Evolutionary conservation across 202 grass and related monocot genomes (phyloP).

Genomic region (Panicum virgatum): DNA sequence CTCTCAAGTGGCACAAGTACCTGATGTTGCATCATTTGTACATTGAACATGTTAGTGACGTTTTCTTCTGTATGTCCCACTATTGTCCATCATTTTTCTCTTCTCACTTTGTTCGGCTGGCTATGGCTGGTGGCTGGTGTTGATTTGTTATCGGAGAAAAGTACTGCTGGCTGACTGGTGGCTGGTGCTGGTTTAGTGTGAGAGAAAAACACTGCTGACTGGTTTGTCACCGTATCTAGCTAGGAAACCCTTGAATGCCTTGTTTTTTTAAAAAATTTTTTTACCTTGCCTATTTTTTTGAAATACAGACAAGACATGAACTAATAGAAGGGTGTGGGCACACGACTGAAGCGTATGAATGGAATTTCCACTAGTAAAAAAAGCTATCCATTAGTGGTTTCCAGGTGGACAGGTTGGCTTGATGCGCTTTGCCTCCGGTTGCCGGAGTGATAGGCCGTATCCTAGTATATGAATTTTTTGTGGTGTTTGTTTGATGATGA

Average conservation of each 20-base stretch:
- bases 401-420: conserved; percentile 31
- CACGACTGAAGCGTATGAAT: conserved; percentile 15
- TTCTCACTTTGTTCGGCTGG: too few relatives aligned
- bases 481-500: background rate
- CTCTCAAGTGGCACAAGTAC: background rate
- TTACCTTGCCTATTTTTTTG: too few relatives aligned
- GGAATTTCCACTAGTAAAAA: conserved; percentile 25
- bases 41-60: background rate
- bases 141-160: too few relatives aligned
- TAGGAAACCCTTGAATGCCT: background rate
- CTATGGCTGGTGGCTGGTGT: too few relatives aligned
- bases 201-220: too few relatives aligned
- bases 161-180: too few relatives aligned
- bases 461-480: background rate
- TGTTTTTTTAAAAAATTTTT: too few relatives aligned
- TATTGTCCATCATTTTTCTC: background rate
- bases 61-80: background rate
- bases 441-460: background rate
- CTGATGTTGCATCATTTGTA: background rate
- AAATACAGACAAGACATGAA: background rate
- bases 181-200: too few relatives aligned
- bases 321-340: conserved; percentile 8
- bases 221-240: background rate
- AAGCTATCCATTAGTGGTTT: conserved; percentile 39
- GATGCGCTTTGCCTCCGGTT: conserved; percentile 16